Percentiles rank a stretch among this genome's conserved stretches.
Conservation (phyloP, 768 basidiomycete genomes). For the Glaciozyma antarctica region DNA sequence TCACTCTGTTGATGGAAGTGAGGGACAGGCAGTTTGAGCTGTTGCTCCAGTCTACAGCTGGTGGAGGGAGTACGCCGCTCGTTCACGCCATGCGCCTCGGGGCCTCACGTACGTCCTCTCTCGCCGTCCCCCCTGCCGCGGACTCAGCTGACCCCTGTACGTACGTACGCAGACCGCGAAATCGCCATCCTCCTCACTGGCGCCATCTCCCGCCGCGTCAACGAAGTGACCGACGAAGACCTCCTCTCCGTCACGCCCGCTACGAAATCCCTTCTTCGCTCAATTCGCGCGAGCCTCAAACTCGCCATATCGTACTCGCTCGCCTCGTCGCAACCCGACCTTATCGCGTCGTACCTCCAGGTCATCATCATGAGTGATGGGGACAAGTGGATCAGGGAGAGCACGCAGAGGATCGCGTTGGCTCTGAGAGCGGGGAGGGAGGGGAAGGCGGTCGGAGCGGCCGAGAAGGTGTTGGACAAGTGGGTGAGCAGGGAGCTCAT, state of each 20-base stretch:
- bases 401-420: constrained; percentile 58
- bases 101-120: constrained; percentile 39
- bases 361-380: constrained; percentile 86
- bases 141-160: not conserved
- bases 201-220: constrained; percentile 37
- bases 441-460: constrained; percentile 65
- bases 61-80: constrained; percentile 76
- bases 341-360: constrained; percentile 87
- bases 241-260: constrained; percentile 50
- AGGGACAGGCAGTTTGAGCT: constrained; percentile 44
- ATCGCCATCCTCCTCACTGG: constrained; percentile 79
- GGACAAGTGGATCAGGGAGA: constrained; percentile 57
- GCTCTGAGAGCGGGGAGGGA: constrained; percentile 57
- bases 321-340: constrained; percentile 51
- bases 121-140: not conserved
- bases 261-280: constrained; percentile 55
- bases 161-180: constrained; percentile 57
- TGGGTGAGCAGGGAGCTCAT: constrained; percentile 82
- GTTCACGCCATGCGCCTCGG: constrained; percentile 65
- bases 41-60: constrained; percentile 57
- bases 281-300: constrained; percentile 67
- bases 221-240: constrained; percentile 73
- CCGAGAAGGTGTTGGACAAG: constrained; percentile 64
- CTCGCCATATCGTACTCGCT: constrained; percentile 84
- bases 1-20: constrained; percentile 61